Evolutionary conservation across 192 early-diverging fungal genomes (phyloP), one percentile per base, ranked within the genome.

Genomic region (Rhizophagus prolifer): DNA sequence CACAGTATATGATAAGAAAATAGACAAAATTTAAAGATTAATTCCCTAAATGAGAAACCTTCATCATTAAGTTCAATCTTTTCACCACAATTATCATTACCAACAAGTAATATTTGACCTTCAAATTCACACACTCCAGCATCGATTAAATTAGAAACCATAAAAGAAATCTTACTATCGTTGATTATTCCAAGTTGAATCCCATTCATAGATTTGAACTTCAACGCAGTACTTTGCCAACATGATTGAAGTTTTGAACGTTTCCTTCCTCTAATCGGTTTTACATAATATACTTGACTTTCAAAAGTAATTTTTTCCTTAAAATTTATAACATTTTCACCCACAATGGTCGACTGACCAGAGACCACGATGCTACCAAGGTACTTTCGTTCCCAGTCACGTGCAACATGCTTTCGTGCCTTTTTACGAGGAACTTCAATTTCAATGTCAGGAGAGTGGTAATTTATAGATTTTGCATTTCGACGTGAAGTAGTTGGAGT

Each of bases 131-230:
- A 86, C 5, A 84, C 58, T 1, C 81, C 78, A 72, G 79, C 82
- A 73, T 88, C 87, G 41, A 86, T 60, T n/a, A 88, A 36, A 46
- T 81, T 84, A 25, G 85, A 76, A 19, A 88, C 81, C 80, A 54
- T 54, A 19, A 21, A 54, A 54, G 50, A 21, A 54, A 54, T 16
- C 50, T 21, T 16, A 19, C 4, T 54, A 21, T 54, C 50, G 19
- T 54, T 21, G 7, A 54, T 54, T 5, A 54, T 21, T 21, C 50
- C 50, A 54, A 54, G 50, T 54, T 54, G 50, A 4, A 6, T 54
- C 12, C 50, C 50, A 54, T 54, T 21, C 16, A 1, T 10, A n/a
- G 50, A 54, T 21, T 54, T 54, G 50, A 54, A 54, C 50, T 6
- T 54, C 16, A 54, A 54, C 14, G 21, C 19, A 19, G 50, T 54